Conservation (phyloP, 257 asterid genomes). For the Solanum pinnatisectum region DNA sequence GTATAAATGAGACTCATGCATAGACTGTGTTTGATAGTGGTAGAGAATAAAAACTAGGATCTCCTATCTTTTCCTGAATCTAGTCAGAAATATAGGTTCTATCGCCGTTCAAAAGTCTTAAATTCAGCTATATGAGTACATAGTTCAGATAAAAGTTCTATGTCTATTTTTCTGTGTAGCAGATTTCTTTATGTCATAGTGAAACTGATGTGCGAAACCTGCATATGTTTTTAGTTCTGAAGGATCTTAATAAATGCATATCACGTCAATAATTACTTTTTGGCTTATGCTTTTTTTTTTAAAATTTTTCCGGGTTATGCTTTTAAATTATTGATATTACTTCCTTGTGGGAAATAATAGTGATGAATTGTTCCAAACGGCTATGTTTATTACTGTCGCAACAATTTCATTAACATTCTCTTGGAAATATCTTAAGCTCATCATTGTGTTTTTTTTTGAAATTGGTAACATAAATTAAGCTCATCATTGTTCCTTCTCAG, state of each 20-base stretch:
- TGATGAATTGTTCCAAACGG: background rate
- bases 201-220: background rate
- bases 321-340: background rate
- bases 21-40: background rate
- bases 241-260: background rate
- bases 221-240: background rate
- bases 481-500: constrained; percentile 26
- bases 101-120: background rate
- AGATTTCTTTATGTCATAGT: background rate
- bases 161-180: background rate
- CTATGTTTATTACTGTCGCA: background rate
- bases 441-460: background rate
- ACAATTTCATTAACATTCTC: background rate
- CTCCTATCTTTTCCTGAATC: background rate
- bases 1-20: background rate
- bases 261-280: background rate
- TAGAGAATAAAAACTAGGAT: background rate
- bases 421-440: background rate
- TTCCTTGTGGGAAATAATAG: background rate
- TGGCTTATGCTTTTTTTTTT: background rate
- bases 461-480: background rate
- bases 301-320: background rate
- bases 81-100: background rate
- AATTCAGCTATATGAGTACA: background rate
- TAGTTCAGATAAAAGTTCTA: background rate